Percentiles rank a stretch among this genome's conserved stretches.
phyloP scores from a whole-genome alignment of 306 rosid species.

The Malus asiatica region DNA sequence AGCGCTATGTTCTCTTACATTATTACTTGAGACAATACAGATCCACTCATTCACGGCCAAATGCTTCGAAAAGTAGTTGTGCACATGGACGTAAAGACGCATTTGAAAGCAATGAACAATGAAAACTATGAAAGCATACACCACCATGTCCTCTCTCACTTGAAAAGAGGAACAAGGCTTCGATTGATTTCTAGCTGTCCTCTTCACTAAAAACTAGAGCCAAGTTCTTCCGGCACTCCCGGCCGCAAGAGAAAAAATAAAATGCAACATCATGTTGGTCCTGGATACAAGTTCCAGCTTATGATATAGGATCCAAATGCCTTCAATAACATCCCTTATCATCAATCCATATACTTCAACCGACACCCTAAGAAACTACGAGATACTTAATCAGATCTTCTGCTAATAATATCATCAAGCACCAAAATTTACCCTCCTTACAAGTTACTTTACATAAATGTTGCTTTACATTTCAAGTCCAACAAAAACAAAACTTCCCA shows the following conservation, averaged over 20 bases:
- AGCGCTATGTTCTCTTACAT: slow-evolving; percentile 5
- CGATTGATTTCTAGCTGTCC: neutral
- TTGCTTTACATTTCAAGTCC: neutral
- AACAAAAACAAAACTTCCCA: neutral
- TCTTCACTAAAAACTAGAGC: neutral
- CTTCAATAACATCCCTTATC: neutral
- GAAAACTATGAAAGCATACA: neutral
- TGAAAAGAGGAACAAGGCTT: neutral
- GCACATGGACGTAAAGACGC: neutral
- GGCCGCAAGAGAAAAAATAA: neutral
- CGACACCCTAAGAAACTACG: neutral
- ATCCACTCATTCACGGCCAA: neutral
- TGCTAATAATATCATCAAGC: neutral
- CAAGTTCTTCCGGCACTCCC: neutral
- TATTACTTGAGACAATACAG: neutral
- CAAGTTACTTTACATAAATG: neutral
- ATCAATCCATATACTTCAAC: neutral
- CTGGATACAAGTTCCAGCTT: neutral
- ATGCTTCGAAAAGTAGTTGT: neutral
- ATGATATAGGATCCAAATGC: neutral
- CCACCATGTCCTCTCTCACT: neutral
- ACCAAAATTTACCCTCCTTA: neutral
- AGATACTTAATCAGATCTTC: neutral
- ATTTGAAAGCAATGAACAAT: neutral
- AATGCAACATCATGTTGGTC: neutral